A percentile compares a stretch with the other conserved stretches of the same genome.
phyloP scores from a whole-genome alignment of 192 early-diverging fungal species.

The Spizellomyces sp. region DNA sequence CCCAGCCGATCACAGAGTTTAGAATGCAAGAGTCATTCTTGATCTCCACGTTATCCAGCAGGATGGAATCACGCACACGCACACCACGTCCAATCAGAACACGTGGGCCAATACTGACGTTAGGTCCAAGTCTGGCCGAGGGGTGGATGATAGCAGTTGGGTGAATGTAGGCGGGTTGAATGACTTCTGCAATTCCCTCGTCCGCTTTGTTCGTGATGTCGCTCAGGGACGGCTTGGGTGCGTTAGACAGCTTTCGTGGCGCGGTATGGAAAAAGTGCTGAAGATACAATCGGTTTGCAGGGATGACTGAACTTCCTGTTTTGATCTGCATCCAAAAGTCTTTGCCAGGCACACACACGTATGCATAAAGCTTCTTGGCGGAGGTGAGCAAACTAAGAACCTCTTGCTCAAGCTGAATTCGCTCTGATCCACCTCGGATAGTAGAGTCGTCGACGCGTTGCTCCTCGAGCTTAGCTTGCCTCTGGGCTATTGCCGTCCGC shows the following conservation, averaged over 20 bases:
- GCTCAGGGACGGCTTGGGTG: conserved; percentile 24
- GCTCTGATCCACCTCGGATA: conserved; percentile 41
- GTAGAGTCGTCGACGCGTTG: conserved; percentile 41
- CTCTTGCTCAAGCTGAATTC: conserved; percentile 90
- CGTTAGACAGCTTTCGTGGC: conserved; percentile 67
- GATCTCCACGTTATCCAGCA: conserved; percentile 91
- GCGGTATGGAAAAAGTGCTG: conserved; percentile 70
- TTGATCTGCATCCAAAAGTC: conserved; percentile 99
- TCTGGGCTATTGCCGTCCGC: conserved; percentile 72
- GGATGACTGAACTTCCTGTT: conserved; percentile 87
- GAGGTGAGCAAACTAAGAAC: conserved; percentile 83
- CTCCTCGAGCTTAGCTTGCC: conserved; percentile 60
- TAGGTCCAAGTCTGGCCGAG: conserved; percentile 92
- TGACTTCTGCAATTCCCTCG: conserved; percentile 56
- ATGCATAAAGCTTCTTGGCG: conserved; percentile 83
- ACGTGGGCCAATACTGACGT: conserved; percentile 93
- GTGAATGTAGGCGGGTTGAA: conserved; percentile 93
- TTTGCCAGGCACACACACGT: conserved; percentile 59
- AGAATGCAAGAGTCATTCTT: conserved; percentile 86
- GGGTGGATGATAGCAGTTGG: conserved; percentile 92
- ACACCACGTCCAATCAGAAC: conserved; percentile 87
- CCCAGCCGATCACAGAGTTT: conserved; percentile 91
- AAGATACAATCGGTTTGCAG: conserved; percentile 91
- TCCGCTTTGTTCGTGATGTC: neutral
- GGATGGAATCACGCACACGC: conserved; percentile 90